Evolutionary conservation across 305 asterid genomes (phyloP), one percentile per base, ranked within the genome.

Genomic region (Fraxinus dipetala): DNA sequence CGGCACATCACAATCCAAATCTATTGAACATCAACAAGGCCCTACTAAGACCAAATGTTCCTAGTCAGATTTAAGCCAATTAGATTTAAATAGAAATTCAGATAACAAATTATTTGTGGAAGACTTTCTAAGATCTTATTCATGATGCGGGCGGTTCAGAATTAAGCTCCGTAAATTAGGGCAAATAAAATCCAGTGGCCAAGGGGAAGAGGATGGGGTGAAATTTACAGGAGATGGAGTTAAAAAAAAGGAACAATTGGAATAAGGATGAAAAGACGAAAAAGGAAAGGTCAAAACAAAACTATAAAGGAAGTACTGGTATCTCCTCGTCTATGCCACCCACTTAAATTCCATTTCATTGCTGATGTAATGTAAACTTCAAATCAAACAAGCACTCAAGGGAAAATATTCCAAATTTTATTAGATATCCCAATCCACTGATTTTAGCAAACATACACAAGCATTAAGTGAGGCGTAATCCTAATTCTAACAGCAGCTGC

Each of bases 401-500:
- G 11, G 5, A 8, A 20, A 18, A 56, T 24, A 56, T 56, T 20
- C 67, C 67, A 56, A 18, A 56, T 56, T 20, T 56, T 20, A 56
- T 56, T 56, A 18, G 67, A 56, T 20, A 56, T 18, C 30, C 67
- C 28, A 18, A 56, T 56, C 67, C 67, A 56, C 67, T 20, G 67
- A 36, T 63, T 43, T 69, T 24, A 22, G 77, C 56, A 51, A 48
- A 26, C 75, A 10, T 36, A 70, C 75, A 43, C 67, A 82, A 16
- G 81, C 74, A 22, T 36, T 61, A 75, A 18, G 80, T 40, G 40
- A 77, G 74, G 69, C 14, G 70, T 28, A 72, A 63, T 18, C 28
- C 11, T n/a, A 18, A 56, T 18, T 18, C 63, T n/a, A n/a, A 56
- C 67, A 18, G 67, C 13, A 8, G 67, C 28, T 6, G 67, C 28